These are phyloP conservation scores for Lichina pygmaea DNA, from an alignment of 495 filamentous ascomycete species.

Conservation along the genomic window DNA sequence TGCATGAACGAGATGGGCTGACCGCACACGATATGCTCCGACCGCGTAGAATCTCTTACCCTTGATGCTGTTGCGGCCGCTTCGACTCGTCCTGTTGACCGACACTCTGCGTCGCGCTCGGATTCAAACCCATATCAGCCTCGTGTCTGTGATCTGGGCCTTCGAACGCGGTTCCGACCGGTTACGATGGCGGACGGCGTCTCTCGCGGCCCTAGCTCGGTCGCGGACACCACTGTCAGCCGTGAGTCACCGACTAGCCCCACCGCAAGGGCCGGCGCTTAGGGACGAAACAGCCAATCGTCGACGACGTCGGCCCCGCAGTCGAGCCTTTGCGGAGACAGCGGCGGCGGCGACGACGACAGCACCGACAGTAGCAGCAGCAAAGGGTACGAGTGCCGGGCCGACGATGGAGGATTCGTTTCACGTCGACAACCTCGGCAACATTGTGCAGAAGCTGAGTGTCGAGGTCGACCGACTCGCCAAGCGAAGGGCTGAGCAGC, in stretches of 20 bases:
- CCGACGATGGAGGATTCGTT: conserved; percentile 2
- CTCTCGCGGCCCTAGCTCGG: background rate
- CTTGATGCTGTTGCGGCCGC: conserved; percentile 54
- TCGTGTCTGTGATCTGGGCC: conserved; percentile 30
- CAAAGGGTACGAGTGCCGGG: too few relatives aligned
- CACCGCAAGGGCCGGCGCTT: background rate
- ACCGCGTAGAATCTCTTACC: conserved; percentile 49
- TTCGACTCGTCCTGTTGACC: conserved; percentile 49
- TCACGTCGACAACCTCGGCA: conserved; percentile 6
- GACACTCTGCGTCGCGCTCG: conserved; percentile 43
- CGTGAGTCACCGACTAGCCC: background rate
- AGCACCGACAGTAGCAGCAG: conserved; percentile 2
- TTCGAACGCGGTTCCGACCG: conserved; percentile 21
- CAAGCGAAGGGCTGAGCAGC: background rate
- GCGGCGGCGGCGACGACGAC: conserved; percentile 1
- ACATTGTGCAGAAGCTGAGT: conserved; percentile 11
- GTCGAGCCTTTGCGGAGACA: background rate
- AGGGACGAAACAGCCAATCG: background rate
- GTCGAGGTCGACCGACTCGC: conserved; percentile 12
- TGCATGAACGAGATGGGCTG: too few relatives aligned
- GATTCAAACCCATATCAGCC: conserved; percentile 57
- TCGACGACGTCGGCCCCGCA: background rate
- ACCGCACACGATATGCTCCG: conserved; percentile 1
- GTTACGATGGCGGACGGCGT: conserved; percentile 6
- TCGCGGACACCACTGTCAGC: background rate